These are phyloP conservation scores for Trichosporon faecale DNA, from an alignment of 1,284 basidiomycete genomes.

Conservation along the genomic window DNA sequence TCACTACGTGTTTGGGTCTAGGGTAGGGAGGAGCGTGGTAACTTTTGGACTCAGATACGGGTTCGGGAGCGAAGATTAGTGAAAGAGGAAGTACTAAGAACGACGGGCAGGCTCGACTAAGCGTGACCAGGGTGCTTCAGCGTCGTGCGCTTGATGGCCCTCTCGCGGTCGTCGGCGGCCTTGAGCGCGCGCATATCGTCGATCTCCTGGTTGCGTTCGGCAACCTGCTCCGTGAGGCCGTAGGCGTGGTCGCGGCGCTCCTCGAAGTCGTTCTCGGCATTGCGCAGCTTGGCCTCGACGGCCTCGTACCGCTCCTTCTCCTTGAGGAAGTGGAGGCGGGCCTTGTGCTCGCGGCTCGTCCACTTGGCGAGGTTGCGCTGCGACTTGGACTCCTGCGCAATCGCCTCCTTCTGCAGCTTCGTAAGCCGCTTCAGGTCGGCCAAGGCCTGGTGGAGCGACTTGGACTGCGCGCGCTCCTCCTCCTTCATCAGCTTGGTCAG, in stretches of 20 bases:
- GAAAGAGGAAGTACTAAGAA: neutral
- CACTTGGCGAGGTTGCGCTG: slow-evolving; percentile 50
- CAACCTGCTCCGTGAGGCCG: slow-evolving; percentile 46
- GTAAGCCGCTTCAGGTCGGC: slow-evolving; percentile 51
- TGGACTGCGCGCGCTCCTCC: slow-evolving; percentile 50
- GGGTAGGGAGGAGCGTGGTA: neutral
- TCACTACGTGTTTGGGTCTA: too few relatives aligned
- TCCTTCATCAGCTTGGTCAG: slow-evolving; percentile 51
- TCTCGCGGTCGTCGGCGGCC: slow-evolving; percentile 54
- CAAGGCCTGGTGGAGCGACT: slow-evolving; percentile 45
- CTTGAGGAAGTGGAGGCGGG: slow-evolving; percentile 51
- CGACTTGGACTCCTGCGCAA: slow-evolving; percentile 50
- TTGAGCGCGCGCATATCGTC: slow-evolving; percentile 53
- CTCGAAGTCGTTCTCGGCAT: slow-evolving; percentile 52
- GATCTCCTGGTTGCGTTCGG: slow-evolving; percentile 48
- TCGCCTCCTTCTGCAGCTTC: slow-evolving; percentile 49
- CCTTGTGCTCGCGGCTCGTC: slow-evolving; percentile 51
- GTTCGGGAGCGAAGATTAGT: neutral
- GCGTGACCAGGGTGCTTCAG: slow-evolving; percentile 51
- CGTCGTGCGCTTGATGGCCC: slow-evolving; percentile 51
- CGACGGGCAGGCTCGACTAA: slow-evolving; percentile 26
- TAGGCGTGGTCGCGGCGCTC: slow-evolving; percentile 48
- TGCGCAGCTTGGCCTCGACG: slow-evolving; percentile 48
- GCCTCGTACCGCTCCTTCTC: slow-evolving; percentile 52
- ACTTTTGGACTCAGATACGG: neutral